Conservation (phyloP, 225 moss, liverwort and hornwort genomes). For the Pleurozium schreberi region DNA sequence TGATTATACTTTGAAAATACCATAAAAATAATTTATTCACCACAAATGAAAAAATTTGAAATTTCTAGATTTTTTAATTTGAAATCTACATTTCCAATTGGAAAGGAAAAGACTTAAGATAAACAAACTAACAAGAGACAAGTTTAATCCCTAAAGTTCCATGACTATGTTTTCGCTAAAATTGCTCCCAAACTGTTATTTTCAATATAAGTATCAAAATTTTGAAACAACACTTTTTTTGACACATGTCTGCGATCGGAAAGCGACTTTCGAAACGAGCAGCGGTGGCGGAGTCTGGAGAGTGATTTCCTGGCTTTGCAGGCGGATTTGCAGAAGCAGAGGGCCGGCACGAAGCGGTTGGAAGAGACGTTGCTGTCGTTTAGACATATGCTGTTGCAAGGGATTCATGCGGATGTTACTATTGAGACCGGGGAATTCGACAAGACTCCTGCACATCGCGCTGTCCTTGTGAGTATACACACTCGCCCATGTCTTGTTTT, state of each 20-base stretch:
- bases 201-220: too few relatives aligned
- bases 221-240: too few relatives aligned
- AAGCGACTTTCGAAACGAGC: constrained; percentile 65
- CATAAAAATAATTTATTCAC: too few relatives aligned
- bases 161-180: too few relatives aligned
- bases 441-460: constrained; percentile 56
- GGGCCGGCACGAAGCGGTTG: constrained; percentile 32
- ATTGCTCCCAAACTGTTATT: too few relatives aligned
- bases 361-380: constrained; percentile 40
- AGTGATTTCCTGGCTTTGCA: constrained; percentile 31
- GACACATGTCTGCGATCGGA: constrained; percentile 59
- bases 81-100: too few relatives aligned
- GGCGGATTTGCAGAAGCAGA: constrained; percentile 44
- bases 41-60: too few relatives aligned
- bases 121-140: too few relatives aligned
- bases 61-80: too few relatives aligned
- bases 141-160: too few relatives aligned
- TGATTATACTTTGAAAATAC: too few relatives aligned
- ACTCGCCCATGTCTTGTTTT: neutral
- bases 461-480: constrained; percentile 29
- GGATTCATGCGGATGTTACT: constrained; percentile 64
- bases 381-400: constrained; percentile 46
- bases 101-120: too few relatives aligned
- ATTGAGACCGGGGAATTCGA: constrained; percentile 63
- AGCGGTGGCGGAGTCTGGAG: constrained; percentile 61